These are phyloP conservation scores for Fraxinus nigra DNA, from an alignment of 305 asterid species.

Conservation along the genomic window DNA sequence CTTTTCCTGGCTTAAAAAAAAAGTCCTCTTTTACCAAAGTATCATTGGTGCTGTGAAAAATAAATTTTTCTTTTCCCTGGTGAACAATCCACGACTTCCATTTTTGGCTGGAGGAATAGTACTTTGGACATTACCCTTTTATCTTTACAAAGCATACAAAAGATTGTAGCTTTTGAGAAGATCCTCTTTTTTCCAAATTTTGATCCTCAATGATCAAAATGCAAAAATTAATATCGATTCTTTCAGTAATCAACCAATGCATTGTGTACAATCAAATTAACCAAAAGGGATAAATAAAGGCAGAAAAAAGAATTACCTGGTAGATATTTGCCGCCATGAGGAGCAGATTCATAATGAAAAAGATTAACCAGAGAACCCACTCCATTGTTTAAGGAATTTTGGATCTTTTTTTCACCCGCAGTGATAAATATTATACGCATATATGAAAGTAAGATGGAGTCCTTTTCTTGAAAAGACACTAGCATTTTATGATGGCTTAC, in stretches of 20 bases:
- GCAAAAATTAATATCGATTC: neutral
- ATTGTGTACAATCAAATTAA: neutral
- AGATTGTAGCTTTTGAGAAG: neutral
- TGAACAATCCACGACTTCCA: neutral
- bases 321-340: conserved; percentile 54
- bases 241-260: neutral
- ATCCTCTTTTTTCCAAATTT: neutral
- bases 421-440: neutral
- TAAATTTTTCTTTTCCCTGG: neutral
- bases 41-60: neutral
- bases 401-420: neutral
- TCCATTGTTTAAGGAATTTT: conserved; percentile 31
- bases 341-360: conserved; percentile 39
- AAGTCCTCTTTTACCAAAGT: neutral
- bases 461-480: neutral
- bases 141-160: neutral
- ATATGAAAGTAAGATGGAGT: neutral
- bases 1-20: neutral
- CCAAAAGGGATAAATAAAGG: neutral
- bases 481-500: neutral
- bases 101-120: neutral
- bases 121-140: neutral
- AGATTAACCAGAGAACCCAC: conserved; percentile 64
- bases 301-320: conserved; percentile 41
- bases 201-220: neutral